Conservation (phyloP, 164 flowering plant genomes). For the Sedum album region DNA sequence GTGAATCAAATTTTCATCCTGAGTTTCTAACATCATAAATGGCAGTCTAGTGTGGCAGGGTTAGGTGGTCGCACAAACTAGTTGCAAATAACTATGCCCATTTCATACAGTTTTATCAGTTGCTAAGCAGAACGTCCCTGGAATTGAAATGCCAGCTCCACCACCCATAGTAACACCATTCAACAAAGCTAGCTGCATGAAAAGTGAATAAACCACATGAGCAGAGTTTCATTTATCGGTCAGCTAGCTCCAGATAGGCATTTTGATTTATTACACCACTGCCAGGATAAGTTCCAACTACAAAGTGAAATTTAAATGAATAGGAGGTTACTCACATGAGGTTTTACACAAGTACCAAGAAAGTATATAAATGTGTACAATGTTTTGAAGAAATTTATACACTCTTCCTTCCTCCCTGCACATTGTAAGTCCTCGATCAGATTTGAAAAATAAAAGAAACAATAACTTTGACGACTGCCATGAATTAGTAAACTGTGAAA, state of each 20-base stretch:
- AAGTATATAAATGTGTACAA: conserved; percentile 40
- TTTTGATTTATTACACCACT: not conserved
- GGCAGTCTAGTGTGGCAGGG: not conserved
- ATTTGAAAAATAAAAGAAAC: not conserved
- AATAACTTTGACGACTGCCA: too few species aligned
- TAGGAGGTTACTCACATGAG: conserved; percentile 46
- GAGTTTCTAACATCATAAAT: not conserved
- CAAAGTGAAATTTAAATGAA: not conserved
- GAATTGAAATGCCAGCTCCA: conserved; percentile 65
- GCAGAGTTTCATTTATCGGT: not conserved
- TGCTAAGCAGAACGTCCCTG: conserved; percentile 54
- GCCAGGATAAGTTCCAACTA: not conserved
- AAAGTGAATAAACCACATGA: not conserved
- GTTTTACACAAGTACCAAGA: conserved; percentile 59
- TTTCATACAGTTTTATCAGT: conserved; percentile 56
- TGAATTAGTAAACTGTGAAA: too few species aligned
- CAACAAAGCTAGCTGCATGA: conserved; percentile 50
- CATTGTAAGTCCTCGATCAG: not conserved
- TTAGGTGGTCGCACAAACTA: not conserved
- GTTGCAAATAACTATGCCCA: not conserved
- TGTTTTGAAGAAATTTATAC: conserved; percentile 39
- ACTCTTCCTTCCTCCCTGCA: conserved; percentile 53
- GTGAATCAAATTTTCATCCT: not conserved
- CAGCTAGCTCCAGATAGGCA: not conserved
- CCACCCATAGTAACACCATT: conserved; percentile 76